Conservation (phyloP, 768 basidiomycete species). For the Russula virescens region DNA sequence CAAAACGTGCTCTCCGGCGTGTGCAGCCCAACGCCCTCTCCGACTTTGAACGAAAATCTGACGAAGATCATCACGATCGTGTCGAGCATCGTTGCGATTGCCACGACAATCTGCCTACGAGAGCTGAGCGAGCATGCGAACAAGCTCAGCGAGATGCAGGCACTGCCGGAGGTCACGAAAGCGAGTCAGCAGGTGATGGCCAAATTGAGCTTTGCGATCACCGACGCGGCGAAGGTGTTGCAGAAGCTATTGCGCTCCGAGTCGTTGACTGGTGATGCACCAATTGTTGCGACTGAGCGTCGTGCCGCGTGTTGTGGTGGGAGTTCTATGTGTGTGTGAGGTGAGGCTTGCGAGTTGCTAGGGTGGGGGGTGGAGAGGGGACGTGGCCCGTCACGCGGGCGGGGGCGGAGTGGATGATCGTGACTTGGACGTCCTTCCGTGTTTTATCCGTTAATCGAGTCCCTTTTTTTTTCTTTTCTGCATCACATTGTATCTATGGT, state of each 20-base stretch:
- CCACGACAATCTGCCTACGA: constrained; percentile 85
- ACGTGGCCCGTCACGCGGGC: too few relatives aligned
- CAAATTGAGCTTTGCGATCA: constrained; percentile 92
- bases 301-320: too few relatives aligned
- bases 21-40: constrained; percentile 79
- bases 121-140: constrained; percentile 88
- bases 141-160: constrained; percentile 85
- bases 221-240: constrained; percentile 91
- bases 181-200: constrained; percentile 93
- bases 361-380: too few relatives aligned
- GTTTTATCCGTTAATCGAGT: constrained; percentile 14
- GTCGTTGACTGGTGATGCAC: too few relatives aligned
- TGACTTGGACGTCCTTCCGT: not conserved
- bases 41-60: constrained; percentile 84
- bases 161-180: constrained; percentile 78
- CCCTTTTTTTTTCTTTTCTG: not conserved
- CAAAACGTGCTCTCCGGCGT: constrained; percentile 93
- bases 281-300: too few relatives aligned
- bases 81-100: constrained; percentile 96
- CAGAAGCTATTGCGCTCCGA: constrained; percentile 58
- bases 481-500: not conserved
- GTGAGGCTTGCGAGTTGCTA: too few relatives aligned
- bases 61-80: constrained; percentile 98
- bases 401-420: too few relatives aligned
- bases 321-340: too few relatives aligned